phyloP scores from a whole-genome alignment of 805 yeast genomes.

The Candida sakaeoensis region DNA sequence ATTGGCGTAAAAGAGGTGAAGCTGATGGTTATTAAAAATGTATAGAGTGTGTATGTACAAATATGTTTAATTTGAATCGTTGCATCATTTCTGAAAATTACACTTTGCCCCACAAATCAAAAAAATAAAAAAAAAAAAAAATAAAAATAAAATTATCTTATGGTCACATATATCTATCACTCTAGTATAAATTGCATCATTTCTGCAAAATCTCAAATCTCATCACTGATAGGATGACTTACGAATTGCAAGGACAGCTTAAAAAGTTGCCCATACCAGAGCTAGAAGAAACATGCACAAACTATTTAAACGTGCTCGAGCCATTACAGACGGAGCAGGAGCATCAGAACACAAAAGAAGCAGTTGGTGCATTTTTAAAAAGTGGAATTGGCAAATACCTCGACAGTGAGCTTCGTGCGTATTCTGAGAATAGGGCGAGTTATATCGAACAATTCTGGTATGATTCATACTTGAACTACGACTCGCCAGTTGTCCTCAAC shows the following conservation, averaged over 20 bases:
- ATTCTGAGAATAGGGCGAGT: conserved; percentile 61
- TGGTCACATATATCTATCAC: background rate
- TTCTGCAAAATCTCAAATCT: too few relatives aligned
- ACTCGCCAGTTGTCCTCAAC: conserved; percentile 87
- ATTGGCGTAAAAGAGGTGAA: conserved; percentile 81
- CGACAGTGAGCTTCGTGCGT: conserved; percentile 64
- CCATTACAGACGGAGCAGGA: conserved; percentile 82
- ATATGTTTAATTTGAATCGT: too few relatives aligned
- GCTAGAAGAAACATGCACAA: conserved; percentile 59
- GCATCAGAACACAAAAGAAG: conserved; percentile 54
- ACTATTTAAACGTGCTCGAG: conserved; percentile 62
- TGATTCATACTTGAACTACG: conserved; percentile 83
- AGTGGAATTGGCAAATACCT: conserved; percentile 47
- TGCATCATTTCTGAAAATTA: too few relatives aligned
- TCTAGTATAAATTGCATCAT: too few relatives aligned
- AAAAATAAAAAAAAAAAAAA: too few relatives aligned
- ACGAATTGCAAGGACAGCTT: conserved; percentile 54
- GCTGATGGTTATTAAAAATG: conserved; percentile 56
- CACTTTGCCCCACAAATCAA: conserved; percentile 2
- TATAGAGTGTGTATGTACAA: too few relatives aligned
- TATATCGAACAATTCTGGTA: conserved; percentile 95
- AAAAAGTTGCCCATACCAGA: conserved; percentile 79
- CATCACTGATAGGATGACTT: too few relatives aligned
- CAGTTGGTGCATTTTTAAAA: conserved; percentile 54
- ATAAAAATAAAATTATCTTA: background rate